Base-by-base conservation (phyloP, 805 yeast species). In the Candida ulmi region DNA sequence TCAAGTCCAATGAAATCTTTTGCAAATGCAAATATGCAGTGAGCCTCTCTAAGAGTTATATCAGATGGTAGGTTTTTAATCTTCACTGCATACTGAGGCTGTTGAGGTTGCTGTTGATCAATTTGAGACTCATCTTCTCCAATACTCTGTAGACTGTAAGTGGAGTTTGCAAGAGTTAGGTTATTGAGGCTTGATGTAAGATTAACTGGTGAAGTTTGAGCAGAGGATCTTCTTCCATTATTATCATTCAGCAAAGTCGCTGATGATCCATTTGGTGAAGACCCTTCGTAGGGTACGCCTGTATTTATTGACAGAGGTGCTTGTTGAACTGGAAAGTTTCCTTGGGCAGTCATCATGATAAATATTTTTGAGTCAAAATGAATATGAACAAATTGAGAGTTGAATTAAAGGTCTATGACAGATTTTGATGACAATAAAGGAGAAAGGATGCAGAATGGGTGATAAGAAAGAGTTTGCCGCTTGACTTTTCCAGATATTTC, bases 11-110 rank as follows among this genome's bases (percentile, higher is more conserved):
- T 46, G 35, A 80, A 81, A 48, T 81, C 87, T 45, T 68, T 62
- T n/a, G 86, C 84, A 39, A 84, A 62, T 6, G 91, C 73, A 55
- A 84, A 84, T 8, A 84, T 69, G 13, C 81, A 66, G 36, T 73
- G 67, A 2, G 85, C 80, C 57, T 84, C 95, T 57, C 93, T 72
- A 27, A 69, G 47, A 2, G 84, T 59, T 23, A 83, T 64, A 60
- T 84, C 88, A 4, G 61, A 48, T 8, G 95, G 93, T 11, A 81
- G 54, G 52, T 80, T 81, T 48, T 66, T 65, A 37, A 83, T 54
- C 44, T 64, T 68, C 33, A 78, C 48, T 11, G 59, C 52, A 36
- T 52, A 59, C 4, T 36, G 39, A 5, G 30, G 28, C 15, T 24
- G 37, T 11, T 27, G 36, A 15, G 32, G 40, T 26, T 41, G 40